Evolutionary conservation across 306 rosid genomes (phyloP).

Genomic region (Fagus crenata): DNA sequence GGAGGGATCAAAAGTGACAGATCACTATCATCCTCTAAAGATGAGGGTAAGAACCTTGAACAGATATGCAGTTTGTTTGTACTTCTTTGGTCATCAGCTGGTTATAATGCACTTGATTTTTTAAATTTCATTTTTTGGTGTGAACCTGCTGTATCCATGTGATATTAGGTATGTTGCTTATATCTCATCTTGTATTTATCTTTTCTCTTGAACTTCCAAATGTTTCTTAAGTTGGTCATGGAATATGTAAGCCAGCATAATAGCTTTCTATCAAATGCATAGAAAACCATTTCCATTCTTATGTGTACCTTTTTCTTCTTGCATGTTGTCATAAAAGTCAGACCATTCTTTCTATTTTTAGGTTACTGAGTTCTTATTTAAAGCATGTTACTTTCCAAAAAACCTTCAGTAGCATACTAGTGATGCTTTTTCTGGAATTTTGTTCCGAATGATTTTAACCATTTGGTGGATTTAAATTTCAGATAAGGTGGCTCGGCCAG

Average conservation of each 20-base stretch:
- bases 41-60: constrained; percentile 39
- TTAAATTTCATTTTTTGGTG: background rate
- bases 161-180: background rate
- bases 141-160: background rate
- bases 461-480: constrained; percentile 31
- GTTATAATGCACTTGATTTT: background rate
- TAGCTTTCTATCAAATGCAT: background rate
- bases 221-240: background rate
- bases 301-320: background rate
- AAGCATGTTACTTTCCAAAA: background rate
- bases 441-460: background rate
- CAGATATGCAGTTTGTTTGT: constrained; percentile 5
- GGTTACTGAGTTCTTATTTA: background rate
- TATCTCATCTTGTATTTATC: background rate
- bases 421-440: background rate
- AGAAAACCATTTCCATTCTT: background rate
- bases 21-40: constrained; percentile 47
- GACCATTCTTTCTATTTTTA: background rate
- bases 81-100: constrained; percentile 13
- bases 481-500: constrained; percentile 54
- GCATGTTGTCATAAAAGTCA: background rate
- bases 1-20: constrained; percentile 41
- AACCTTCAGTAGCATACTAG: background rate
- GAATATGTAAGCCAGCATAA: background rate
- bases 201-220: background rate